Base-by-base conservation (phyloP, 106 monocot genomes). In the Ottelia alismoides region DNA sequence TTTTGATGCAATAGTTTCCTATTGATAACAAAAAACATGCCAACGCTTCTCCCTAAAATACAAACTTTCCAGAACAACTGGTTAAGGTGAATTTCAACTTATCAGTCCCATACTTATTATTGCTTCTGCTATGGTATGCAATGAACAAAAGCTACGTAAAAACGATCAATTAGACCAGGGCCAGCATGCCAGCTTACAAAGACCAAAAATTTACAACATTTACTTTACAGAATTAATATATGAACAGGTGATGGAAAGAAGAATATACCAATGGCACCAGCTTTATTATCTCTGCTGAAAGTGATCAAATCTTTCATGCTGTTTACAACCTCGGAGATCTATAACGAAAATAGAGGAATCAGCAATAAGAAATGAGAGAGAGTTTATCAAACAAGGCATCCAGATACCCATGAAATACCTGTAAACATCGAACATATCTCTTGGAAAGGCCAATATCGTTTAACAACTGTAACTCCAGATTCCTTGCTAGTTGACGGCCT, bases 311-410 rank as follows among this genome's bases (percentile, higher is more conserved):
- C 86, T 67, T 98, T 98, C 98, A 98, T 98, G 72, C 76, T 75
- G 68, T 75, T 90, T 31, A 98, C 79, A 31, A 98, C 98, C 77
- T 98, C 98, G n/a, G 82, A 71, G 61, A 98, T 98, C 98, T 98
- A 43, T 43, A 7, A 43, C 40, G 40, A 43, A 43, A 43, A 43
- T 43, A 43, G 16, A 43, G 16, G 16, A 16, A 43, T 30, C 47
- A 18, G 19, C 25, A 55, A 0, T 40, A 22, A 1, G 24, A 32
- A 4, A 53, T 27, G 20, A 46, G n/a, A n/a, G n/a, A n/a, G n/a
- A n/a, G n/a, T n/a, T n/a, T n/a, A n/a, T n/a, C n/a, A n/a, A n/a
- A n/a, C n/a, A n/a, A n/a, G n/a, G n/a, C n/a, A n/a, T n/a, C 19
- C 21, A 29, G 32, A 47, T 40, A 57, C 20, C 14, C 28, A 32